Percentiles rank a stretch among this genome's conserved stretches.
Evolutionary conservation across 306 rosid genomes (phyloP).

Genomic region (Lagenaria siceraria): DNA sequence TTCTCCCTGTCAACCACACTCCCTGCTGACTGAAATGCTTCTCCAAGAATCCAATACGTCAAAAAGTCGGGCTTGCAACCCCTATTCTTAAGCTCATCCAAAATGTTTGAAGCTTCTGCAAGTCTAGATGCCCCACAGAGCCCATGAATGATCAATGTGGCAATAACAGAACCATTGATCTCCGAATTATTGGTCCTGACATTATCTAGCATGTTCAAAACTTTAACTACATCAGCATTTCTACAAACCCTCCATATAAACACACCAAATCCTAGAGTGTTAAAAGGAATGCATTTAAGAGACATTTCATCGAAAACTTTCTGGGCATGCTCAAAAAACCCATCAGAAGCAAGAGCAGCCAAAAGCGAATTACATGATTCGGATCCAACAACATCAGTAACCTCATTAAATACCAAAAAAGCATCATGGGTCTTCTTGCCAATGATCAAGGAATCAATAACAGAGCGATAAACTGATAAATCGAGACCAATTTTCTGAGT

Average conservation of each 20-base stretch:
- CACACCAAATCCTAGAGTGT: constrained; percentile 70
- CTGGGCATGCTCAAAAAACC: constrained; percentile 34
- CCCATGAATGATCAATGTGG: constrained; percentile 54
- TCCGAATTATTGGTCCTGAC: constrained; percentile 26
- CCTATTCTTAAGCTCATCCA: constrained; percentile 56
- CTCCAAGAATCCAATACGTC: constrained; percentile 68
- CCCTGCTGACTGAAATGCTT: constrained; percentile 33
- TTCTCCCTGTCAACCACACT: constrained; percentile 48
- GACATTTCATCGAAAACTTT: constrained; percentile 58
- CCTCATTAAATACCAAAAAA: constrained; percentile 27
- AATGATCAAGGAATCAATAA: constrained; percentile 34
- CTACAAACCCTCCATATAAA: constrained; percentile 48
- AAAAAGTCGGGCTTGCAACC: constrained; percentile 87
- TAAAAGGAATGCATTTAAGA: constrained; percentile 27
- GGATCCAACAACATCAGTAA: constrained; percentile 26
- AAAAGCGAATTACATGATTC: constrained; percentile 46
- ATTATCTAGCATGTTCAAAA: constrained; percentile 38
- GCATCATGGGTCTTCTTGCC: constrained; percentile 42
- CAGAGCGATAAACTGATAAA: constrained; percentile 39
- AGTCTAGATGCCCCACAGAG: constrained; percentile 43
- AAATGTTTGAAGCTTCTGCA: constrained; percentile 40
- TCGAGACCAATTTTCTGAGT: constrained; percentile 30
- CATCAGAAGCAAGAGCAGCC: constrained; percentile 63
- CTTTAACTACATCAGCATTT: constrained; percentile 25
- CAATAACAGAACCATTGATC: constrained; percentile 65